Evolutionary conservation across 2,329 filamentous ascomycete genomes (phyloP), one percentile per base, ranked within the genome.

Genomic region (Myotisia sp.): DNA sequence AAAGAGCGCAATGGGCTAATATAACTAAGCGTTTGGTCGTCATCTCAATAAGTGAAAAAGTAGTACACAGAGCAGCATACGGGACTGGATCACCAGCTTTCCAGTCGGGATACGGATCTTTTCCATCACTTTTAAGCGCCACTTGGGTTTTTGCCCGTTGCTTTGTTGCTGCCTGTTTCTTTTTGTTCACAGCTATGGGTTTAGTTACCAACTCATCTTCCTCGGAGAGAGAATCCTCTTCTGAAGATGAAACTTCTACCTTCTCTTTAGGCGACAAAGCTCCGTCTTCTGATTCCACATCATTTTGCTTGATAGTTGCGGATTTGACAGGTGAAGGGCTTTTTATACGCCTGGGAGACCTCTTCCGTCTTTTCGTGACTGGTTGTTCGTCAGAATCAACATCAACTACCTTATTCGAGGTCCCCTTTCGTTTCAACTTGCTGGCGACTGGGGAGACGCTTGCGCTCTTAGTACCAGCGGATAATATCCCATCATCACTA

Each of bases 61-160:
- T 95, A 7, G 76, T 84, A 58, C 90, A 95, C 5, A 98, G 69
- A 8, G 90, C 90, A 17, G 85, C 87, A 49, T 95, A 98, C 1
- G 90, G 90, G 1, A 94, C 86, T 7, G 87, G 83, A 30, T 80
- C 71, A 29, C 86, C 86, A 29, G 79, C 64, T 53, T 84, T 80
- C 90, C 90, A 98, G 57, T 98, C 87, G 1, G 86, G 86, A 56
- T 87, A 95, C n/a, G 80, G 76, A 48, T 92, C 80, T 44, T 84
- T 79, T 24, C 59, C 65, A 33, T 68, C 72, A 12, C 71, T 64
- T 50, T 76, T 76, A 38, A 93, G 62, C 30, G 77, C 80, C 6
- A 74, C 74, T 53, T 93, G 85, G 7, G 87, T 71, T 54, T 83
- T 82, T 55, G 87, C 73, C 28, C 82, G 75, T 29, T 75, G 76